Evolutionary conservation across 129 eudicot genomes (phyloP).

Genomic region (Daucus carota): DNA sequence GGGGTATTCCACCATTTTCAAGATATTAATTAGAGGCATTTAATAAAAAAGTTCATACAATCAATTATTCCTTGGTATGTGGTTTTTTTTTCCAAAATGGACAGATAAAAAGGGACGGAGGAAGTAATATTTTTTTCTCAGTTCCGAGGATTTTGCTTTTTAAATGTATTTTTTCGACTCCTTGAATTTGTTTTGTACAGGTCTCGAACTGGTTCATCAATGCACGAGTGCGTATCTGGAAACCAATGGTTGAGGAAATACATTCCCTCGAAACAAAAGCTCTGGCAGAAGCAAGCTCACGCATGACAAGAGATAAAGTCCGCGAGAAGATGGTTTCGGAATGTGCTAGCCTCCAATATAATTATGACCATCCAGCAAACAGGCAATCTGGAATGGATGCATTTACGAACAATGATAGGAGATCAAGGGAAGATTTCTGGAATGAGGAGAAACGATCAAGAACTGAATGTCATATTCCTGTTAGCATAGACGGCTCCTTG

Average conservation of each 20-base stretch:
- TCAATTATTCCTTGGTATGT: too few species aligned
- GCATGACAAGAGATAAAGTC: constrained; percentile 7
- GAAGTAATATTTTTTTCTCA: too few species aligned
- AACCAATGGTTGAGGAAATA: constrained; percentile 89
- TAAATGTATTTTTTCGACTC: too few species aligned
- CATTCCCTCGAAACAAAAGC: constrained; percentile 71
- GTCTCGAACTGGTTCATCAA: constrained; percentile 92
- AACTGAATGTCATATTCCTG: constrained; percentile 32
- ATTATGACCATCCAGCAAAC: constrained; percentile 2
- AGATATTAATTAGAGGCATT: too few species aligned
- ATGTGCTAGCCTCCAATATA: constrained; percentile 16
- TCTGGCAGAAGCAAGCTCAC: constrained; percentile 27
- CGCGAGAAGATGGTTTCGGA: constrained; percentile 18
- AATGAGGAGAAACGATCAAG: constrained; percentile 51
- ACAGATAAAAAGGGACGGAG: too few species aligned
- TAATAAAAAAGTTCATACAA: too few species aligned
- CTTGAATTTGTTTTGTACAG: too few species aligned
- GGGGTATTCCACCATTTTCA: too few species aligned
- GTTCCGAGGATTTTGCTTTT: too few species aligned
- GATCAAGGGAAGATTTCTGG: constrained; percentile 27
- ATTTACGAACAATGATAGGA: constrained; percentile 9
- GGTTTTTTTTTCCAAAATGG: too few species aligned
- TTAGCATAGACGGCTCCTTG: constrained; percentile 31
- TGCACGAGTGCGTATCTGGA: constrained; percentile 87
- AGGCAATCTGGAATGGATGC: constrained; percentile 18